A percentile compares a stretch with the other conserved stretches of the same genome.
Conservation (phyloP, 2,329 filamentous ascomycete genomes). For the Sclerotinia subarctica region DNA sequence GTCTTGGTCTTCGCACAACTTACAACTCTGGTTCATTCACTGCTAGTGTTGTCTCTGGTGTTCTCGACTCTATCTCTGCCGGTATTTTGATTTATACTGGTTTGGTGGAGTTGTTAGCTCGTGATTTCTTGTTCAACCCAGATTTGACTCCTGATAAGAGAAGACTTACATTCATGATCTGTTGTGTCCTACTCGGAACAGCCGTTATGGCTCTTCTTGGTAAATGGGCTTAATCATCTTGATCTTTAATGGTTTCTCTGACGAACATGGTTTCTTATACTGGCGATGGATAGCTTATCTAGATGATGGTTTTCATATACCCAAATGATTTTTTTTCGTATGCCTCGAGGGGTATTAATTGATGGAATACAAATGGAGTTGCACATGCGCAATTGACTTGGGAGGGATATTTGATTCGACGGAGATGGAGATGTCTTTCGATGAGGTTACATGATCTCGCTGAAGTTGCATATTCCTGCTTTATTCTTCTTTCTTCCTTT, state of each 20-base stretch:
- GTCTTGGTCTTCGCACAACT: constrained; percentile 46
- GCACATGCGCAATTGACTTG: background rate
- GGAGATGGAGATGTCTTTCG: background rate
- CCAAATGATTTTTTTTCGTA: background rate
- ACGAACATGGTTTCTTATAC: background rate
- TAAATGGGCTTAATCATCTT: constrained; percentile 44
- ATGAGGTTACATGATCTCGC: background rate
- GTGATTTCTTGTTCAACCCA: constrained; percentile 50
- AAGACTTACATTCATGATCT: constrained; percentile 44
- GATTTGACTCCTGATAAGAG: constrained; percentile 42
- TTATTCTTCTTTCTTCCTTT: background rate
- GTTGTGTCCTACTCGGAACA: constrained; percentile 43
- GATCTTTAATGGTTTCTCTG: background rate
- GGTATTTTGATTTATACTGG: constrained; percentile 51
- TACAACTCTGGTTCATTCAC: constrained; percentile 43
- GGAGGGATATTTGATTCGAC: background rate
- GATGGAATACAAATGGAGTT: background rate
- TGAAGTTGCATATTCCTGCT: background rate
- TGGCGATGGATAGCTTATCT: background rate
- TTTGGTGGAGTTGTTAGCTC: constrained; percentile 48
- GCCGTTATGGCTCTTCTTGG: constrained; percentile 49
- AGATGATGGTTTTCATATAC: constrained; percentile 5
- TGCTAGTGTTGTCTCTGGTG: constrained; percentile 45
- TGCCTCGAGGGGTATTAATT: background rate
- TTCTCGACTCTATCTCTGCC: constrained; percentile 47